A percentile compares a stretch with the other conserved stretches of the same genome.
phyloP scores from a whole-genome alignment of 2,329 filamentous ascomycete genomes.

The Fusarium continuum region DNA sequence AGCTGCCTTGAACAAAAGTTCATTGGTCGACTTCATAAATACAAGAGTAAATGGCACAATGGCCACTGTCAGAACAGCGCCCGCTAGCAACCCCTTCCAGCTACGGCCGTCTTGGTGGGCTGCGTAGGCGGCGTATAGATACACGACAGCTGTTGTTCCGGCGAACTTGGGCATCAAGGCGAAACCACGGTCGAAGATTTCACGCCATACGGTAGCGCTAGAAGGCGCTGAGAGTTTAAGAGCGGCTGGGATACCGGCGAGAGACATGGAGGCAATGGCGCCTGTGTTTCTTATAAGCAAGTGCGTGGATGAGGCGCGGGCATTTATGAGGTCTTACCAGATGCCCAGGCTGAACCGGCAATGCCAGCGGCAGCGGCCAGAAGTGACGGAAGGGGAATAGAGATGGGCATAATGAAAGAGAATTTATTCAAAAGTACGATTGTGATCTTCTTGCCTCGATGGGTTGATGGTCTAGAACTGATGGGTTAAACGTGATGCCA shows the following conservation, averaged over 20 bases:
- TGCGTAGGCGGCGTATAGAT: conserved; percentile 51
- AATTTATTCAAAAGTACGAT: not conserved
- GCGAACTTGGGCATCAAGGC: conserved; percentile 51
- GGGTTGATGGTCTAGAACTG: not conserved
- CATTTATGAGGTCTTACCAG: conserved; percentile 41
- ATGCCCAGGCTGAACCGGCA: conserved; percentile 50
- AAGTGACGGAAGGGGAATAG: conserved; percentile 44
- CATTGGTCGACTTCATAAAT: conserved; percentile 51
- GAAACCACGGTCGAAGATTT: conserved; percentile 50
- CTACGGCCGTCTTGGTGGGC: conserved; percentile 36
- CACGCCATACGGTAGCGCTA: conserved; percentile 50
- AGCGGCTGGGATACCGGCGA: conserved; percentile 48
- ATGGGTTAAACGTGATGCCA: no score
- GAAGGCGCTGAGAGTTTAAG: conserved; percentile 39
- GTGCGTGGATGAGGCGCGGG: no score
- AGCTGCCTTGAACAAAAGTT: conserved; percentile 43
- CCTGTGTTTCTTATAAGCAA: conserved; percentile 42
- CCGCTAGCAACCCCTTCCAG: conserved; percentile 50
- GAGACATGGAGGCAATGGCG: conserved; percentile 49
- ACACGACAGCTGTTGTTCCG: conserved; percentile 45
- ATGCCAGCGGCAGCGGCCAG: conserved; percentile 52
- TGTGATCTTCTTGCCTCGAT: not conserved
- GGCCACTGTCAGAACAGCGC: conserved; percentile 46
- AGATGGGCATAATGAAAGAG: conserved; percentile 16
- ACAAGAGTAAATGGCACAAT: conserved; percentile 54